phyloP scores from a whole-genome alignment of 176 grass and related monocot species.

The Bothriochloa decipiens region DNA sequence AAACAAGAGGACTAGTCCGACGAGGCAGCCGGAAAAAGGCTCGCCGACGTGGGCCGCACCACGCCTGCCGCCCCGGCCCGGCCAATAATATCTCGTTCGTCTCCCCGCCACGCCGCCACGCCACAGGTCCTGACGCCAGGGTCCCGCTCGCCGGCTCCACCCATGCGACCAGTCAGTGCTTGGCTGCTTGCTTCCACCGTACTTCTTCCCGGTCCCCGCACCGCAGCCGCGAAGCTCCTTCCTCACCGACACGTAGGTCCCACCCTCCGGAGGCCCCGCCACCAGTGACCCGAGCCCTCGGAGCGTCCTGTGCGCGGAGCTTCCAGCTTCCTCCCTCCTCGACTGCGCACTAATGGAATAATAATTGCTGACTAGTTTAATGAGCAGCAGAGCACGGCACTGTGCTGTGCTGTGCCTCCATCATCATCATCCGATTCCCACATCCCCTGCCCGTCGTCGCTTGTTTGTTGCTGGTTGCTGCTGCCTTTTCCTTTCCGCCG shows the following conservation, averaged over 20 bases:
- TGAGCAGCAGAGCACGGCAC: neutral
- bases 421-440: neutral
- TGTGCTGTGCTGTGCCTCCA: neutral
- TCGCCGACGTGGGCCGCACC: slow-evolving; percentile 51
- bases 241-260: neutral
- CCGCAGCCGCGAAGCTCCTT: neutral
- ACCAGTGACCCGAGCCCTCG: neutral
- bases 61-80: neutral
- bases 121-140: neutral
- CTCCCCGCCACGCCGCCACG: too few species aligned
- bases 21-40: slow-evolving; percentile 39
- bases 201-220: neutral
- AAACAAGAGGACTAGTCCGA: slow-evolving; percentile 23
- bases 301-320: neutral
- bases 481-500: slow-evolving; percentile 39
- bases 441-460: neutral
- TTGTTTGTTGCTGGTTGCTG: neutral
- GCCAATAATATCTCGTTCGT: slow-evolving; percentile 1
- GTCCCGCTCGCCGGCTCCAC: neutral
- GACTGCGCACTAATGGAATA: slow-evolving; percentile 14
- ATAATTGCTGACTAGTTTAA: slow-evolving; percentile 35
- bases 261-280: accelerated
- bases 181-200: slow-evolving; percentile 11
- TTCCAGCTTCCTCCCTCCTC: neutral
- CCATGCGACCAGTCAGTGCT: neutral